phyloP scores from a whole-genome alignment of 2,329 filamentous ascomycete genomes.

The Alternaria burnsii region DNA sequence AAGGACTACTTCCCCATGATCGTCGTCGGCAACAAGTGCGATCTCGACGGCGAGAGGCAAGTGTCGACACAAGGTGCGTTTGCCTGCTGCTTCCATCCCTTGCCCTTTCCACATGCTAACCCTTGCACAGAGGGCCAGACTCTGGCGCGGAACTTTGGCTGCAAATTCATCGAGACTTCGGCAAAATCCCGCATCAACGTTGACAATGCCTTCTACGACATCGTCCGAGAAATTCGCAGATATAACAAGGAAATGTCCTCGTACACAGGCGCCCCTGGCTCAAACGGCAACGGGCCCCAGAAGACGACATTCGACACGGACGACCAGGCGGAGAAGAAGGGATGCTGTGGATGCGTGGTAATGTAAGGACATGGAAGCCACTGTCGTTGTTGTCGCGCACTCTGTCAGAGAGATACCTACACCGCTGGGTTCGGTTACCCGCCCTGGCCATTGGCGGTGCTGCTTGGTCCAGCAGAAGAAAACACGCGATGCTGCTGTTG shows the following conservation, averaged over 20 bases:
- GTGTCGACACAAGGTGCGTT: constrained; percentile 88
- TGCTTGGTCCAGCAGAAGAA: constrained; percentile 30
- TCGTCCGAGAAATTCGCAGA: constrained; percentile 95
- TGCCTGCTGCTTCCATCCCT: constrained; percentile 9
- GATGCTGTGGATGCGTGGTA: constrained; percentile 88
- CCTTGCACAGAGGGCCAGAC: constrained; percentile 79
- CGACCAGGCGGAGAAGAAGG: constrained; percentile 69
- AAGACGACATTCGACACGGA: constrained; percentile 81
- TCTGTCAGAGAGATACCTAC: constrained; percentile 30
- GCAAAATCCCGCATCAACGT: constrained; percentile 98
- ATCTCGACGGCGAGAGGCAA: constrained; percentile 91
- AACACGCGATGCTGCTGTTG: constrained; percentile 48
- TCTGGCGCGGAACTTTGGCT: constrained; percentile 85
- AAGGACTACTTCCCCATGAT: constrained; percentile 99
- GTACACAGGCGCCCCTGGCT: constrained; percentile 72
- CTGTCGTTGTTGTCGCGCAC: constrained; percentile 19
- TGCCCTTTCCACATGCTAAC: constrained; percentile 25
- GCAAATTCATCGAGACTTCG: constrained; percentile 99
- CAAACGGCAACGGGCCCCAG: constrained; percentile 55
- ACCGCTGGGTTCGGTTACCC: constrained; percentile 29
- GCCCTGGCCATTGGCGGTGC: constrained; percentile 36
- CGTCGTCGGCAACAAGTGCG: constrained; percentile 98
- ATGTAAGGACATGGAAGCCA: constrained; percentile 66
- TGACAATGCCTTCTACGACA: constrained; percentile 97
- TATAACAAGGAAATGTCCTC: constrained; percentile 99